Evolutionary conservation across 1,139 yeast genomes (phyloP).

Genomic region (Hemisphaericaspora xylanilytica): DNA sequence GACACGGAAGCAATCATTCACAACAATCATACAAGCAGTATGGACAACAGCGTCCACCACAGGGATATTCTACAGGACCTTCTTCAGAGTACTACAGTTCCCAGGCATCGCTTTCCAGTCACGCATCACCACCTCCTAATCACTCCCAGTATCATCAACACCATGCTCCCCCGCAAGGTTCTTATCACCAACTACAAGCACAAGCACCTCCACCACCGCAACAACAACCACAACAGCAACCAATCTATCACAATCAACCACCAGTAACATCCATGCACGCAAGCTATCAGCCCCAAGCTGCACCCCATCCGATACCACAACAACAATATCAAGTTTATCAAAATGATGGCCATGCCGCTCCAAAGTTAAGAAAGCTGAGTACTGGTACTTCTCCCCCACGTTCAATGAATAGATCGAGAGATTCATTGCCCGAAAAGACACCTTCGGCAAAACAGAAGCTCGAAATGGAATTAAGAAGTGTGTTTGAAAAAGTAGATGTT

Average conservation of each 20-base stretch:
- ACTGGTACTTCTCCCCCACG: constrained; percentile 7
- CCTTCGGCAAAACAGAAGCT: constrained; percentile 19
- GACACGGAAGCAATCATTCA: constrained; percentile 21
- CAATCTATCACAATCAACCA: constrained; percentile 10
- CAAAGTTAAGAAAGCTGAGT: neutral
- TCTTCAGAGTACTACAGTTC: constrained; percentile 1
- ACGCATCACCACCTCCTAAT: constrained; percentile 3
- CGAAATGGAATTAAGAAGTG: constrained; percentile 50
- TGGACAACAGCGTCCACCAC: constrained; percentile 12
- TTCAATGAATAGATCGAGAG: constrained; percentile 13
- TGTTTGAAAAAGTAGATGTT: constrained; percentile 56
- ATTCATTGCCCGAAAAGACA: constrained; percentile 7
- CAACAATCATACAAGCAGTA: constrained; percentile 16
- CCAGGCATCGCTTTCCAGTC: neutral
- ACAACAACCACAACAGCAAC: constrained; percentile 18
- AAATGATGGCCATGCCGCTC: constrained; percentile 11
- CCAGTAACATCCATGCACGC: constrained; percentile 8
- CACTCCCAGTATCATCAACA: constrained; percentile 15
- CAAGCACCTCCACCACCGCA: constrained; percentile 16
- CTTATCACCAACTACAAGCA: constrained; percentile 8
- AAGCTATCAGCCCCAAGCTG: constrained; percentile 15
- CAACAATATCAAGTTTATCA: constrained; percentile 6
- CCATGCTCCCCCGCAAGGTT: constrained; percentile 15
- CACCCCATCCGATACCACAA: constrained; percentile 4
- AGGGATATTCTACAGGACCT: constrained; percentile 15